Conservation (phyloP, 257 asterid species). For the Solanum pennellii region DNA sequence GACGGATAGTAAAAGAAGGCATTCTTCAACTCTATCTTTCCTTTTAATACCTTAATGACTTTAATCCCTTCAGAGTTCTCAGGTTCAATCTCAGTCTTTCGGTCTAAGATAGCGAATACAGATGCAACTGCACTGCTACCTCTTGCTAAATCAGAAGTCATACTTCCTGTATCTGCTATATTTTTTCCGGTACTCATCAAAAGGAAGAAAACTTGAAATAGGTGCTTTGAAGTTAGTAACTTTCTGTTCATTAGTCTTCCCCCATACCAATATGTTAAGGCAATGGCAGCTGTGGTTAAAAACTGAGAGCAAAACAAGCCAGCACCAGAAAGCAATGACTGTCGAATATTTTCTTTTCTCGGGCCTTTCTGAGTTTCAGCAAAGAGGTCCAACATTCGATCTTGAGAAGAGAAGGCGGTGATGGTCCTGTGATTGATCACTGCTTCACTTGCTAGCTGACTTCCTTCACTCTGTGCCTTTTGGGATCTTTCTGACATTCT, state of each 20-base stretch:
- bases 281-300: slow-evolving; percentile 38
- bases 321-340: slow-evolving; percentile 59
- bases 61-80: slow-evolving; percentile 18
- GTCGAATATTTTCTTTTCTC: slow-evolving; percentile 34
- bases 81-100: slow-evolving; percentile 49
- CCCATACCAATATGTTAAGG: slow-evolving; percentile 74
- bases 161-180: slow-evolving; percentile 79
- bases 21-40: slow-evolving; percentile 32
- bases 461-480: slow-evolving; percentile 58
- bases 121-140: slow-evolving; percentile 50
- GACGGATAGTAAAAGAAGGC: slow-evolving; percentile 56
- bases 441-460: slow-evolving; percentile 74
- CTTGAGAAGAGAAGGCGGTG: slow-evolving; percentile 65
- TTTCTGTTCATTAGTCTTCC: slow-evolving; percentile 55
- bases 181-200: slow-evolving; percentile 69
- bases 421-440: slow-evolving; percentile 61
- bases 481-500: slow-evolving; percentile 41
- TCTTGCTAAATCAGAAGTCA: slow-evolving; percentile 62
- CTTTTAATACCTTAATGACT: slow-evolving; percentile 18
- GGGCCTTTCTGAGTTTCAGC: slow-evolving; percentile 33
- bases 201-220: slow-evolving; percentile 62
- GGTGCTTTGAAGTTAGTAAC: slow-evolving; percentile 33
- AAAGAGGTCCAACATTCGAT: slow-evolving; percentile 37
- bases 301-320: slow-evolving; percentile 51
- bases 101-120: slow-evolving; percentile 37